Conservation (phyloP, 2,329 filamentous ascomycete species). For the Graphilbum fragrans region DNA sequence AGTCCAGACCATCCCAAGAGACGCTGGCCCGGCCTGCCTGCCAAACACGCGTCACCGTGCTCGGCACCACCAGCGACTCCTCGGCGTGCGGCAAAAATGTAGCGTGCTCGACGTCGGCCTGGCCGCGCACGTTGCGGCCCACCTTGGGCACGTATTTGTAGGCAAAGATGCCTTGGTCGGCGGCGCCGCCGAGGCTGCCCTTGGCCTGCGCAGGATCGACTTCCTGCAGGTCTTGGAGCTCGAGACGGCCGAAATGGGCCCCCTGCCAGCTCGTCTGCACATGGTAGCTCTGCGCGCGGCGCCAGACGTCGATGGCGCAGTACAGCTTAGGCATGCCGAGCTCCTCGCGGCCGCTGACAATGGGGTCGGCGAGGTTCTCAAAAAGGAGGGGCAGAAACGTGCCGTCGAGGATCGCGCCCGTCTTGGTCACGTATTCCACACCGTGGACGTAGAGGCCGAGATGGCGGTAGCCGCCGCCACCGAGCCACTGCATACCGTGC, state of each 20-base stretch:
- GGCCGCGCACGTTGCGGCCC: slow-evolving; percentile 26
- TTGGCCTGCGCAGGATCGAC: slow-evolving; percentile 4
- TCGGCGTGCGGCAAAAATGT: slow-evolving; percentile 23
- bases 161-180: slow-evolving; percentile 37
- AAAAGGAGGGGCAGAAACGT: slow-evolving; percentile 46
- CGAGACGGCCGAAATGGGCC: slow-evolving; percentile 14
- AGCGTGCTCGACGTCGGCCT: slow-evolving; percentile 42
- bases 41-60: slow-evolving; percentile 19
- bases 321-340: slow-evolving; percentile 50
- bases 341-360: slow-evolving; percentile 47
- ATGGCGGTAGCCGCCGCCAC: slow-evolving; percentile 43
- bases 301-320: slow-evolving; percentile 33
- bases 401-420: slow-evolving; percentile 32
- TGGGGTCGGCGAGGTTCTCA: slow-evolving; percentile 46
- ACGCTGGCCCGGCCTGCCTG: slow-evolving; percentile 29
- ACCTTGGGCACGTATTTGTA: slow-evolving; percentile 47
- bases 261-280: slow-evolving; percentile 28
- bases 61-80: slow-evolving; percentile 18
- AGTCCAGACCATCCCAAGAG: slow-evolving; percentile 34
- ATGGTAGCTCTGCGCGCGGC: slow-evolving; percentile 19
- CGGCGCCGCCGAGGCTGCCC: slow-evolving; percentile 16
- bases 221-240: slow-evolving; percentile 10
- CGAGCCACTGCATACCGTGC: slow-evolving; percentile 46
- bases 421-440: slow-evolving; percentile 40
- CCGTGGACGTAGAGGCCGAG: slow-evolving; percentile 52